Evolutionary conservation across 2,329 filamentous ascomycete genomes (phyloP), one percentile per base, ranked within the genome.

Genomic region (Penicillium digitatum): DNA sequence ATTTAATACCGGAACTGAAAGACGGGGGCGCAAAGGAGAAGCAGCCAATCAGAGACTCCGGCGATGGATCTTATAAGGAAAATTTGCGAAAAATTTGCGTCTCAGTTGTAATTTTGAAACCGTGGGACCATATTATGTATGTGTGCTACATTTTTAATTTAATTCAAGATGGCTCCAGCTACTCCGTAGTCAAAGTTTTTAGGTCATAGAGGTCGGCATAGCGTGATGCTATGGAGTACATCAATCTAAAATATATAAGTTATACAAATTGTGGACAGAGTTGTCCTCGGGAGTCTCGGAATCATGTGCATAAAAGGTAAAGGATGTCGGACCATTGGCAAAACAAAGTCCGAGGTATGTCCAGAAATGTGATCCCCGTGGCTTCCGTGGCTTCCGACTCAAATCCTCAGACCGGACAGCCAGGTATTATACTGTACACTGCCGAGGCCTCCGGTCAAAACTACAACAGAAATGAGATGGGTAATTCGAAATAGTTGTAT

Each of bases 311-410:
- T 48, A n/a, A 48, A 34, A 11, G 24, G 26, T 32, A 8, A 6
- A 34, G 40, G 34, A 26, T 20, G 39, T 58, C 48, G 48, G 56
- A 27, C 31, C 34, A 48, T 49, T 22, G 22, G 24, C 32, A 37
- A 34, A 26, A 37, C 46, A 52, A 58, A 37, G 43, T 52, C 56
- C 56, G 53, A 52, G 40, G 35, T 55, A 43, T 52, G 53, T 29
- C 35, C 27, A 44, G 39, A 44, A 27, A 54, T 60, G 60, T 59
- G 60, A 59, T 50, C 59, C 60, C 63, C 65, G 61, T 59, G 32
- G 44, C 49, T 64, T 68, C 68, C 68, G 66, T 57, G 47, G 60
- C 65, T 62, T 66, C 63, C 63, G 67, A 37, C 18, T 35, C 35
- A 49, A 49, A 50, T 37, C 11, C 22, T 29, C 26, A 40, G 46